Evolutionary conservation across 1,139 yeast genomes (phyloP).

Genomic region (Lodderomyces metapsilosis): DNA sequence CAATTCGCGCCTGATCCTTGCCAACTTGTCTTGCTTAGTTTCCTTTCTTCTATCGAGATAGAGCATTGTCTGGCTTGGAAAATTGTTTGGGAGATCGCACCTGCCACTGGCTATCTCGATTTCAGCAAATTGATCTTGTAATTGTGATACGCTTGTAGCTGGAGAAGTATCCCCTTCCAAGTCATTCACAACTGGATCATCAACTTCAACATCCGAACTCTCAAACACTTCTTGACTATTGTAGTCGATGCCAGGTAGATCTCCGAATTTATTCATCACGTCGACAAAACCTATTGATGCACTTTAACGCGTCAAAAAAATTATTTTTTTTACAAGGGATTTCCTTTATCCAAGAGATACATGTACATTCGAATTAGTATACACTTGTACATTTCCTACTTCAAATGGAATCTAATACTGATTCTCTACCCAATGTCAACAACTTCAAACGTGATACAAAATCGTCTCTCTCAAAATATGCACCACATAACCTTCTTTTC

Average conservation of each 20-base stretch:
- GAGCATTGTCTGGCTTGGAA: conserved; percentile 30
- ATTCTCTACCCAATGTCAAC: conserved; percentile 48
- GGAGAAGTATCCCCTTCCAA: background rate
- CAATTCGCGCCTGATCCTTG: conserved; percentile 45
- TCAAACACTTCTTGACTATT: conserved; percentile 43
- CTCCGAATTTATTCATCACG: conserved; percentile 20
- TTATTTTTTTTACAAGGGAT: no score
- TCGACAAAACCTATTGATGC: no score
- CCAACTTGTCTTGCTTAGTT: conserved; percentile 41
- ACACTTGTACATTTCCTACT: no score
- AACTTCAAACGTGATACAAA: conserved; percentile 14
- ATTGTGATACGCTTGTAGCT: background rate
- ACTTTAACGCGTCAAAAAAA: conserved; percentile 1
- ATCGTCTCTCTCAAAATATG: conserved; percentile 70
- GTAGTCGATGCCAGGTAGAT: conserved; percentile 28
- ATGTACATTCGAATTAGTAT: no score
- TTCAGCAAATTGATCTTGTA: background rate
- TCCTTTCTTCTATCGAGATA: conserved; percentile 27
- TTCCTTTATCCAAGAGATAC: no score
- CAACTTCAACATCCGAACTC: conserved; percentile 48
- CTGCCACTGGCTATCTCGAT: conserved; percentile 9
- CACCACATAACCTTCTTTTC: conserved; percentile 73
- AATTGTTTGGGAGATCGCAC: conserved; percentile 41
- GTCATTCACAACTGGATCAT: conserved; percentile 1
- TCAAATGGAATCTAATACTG: conserved; percentile 38